Conservation (phyloP, 305 asterid species). For the Rubia tinctorum region DNA sequence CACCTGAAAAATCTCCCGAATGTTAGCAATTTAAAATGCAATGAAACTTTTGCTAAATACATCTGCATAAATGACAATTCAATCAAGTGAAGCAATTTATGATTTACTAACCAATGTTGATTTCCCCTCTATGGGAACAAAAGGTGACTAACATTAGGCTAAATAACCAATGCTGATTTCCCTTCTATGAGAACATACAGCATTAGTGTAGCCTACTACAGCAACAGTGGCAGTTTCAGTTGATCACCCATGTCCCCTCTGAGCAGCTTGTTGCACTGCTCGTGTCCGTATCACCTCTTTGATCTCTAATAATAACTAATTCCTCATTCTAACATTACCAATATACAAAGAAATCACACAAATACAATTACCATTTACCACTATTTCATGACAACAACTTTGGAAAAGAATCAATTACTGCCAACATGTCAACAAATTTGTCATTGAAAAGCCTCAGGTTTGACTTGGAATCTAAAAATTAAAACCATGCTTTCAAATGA, state of each 20-base stretch:
- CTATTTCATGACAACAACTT: not conserved
- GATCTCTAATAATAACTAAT: conserved; percentile 68
- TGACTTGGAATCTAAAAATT: not conserved
- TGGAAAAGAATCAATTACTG: not conserved
- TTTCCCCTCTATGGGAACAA: conserved; percentile 61
- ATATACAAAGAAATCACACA: not conserved
- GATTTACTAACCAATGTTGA: conserved; percentile 85
- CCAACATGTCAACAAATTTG: not conserved
- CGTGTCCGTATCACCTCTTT: conserved; percentile 93
- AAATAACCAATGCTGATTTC: conserved; percentile 14
- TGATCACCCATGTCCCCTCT: too few species aligned
- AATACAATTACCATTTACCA: not conserved
- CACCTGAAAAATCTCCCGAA: conserved; percentile 41
- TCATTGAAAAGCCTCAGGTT: not conserved
- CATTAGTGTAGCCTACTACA: conserved; percentile 96
- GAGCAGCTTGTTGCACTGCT: conserved; percentile 82
- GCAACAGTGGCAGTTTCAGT: too few species aligned
- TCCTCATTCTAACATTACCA: conserved; percentile 54
- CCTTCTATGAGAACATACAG: conserved; percentile 51
- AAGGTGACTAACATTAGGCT: conserved; percentile 14
- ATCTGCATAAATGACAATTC: conserved; percentile 46
- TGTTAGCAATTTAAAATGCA: too few species aligned
- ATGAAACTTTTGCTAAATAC: conserved; percentile 53
- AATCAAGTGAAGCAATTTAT: conserved; percentile 31
- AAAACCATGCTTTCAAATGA: conserved; percentile 2